A percentile compares a stretch with the other conserved stretches of the same genome.
These are phyloP conservation scores for Yamadazyma endophytica DNA, from an alignment of 805 yeast species.

Conservation along the genomic window DNA sequence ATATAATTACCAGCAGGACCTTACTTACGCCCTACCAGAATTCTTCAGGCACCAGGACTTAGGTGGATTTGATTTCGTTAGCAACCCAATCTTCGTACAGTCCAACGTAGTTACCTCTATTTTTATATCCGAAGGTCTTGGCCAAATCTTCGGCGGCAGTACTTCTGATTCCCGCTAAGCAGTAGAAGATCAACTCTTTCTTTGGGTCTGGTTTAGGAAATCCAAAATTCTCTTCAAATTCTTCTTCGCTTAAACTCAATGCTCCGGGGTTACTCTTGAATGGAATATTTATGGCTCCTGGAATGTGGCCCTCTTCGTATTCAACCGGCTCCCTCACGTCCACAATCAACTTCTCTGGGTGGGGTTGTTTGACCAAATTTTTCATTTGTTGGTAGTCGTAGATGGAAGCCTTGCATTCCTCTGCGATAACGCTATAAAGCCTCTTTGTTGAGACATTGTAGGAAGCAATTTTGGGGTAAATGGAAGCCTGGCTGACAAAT, in stretches of 20 bases:
- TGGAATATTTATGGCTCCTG: conserved; percentile 83
- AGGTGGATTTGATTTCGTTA: conserved; percentile 21
- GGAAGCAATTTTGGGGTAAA: too few species aligned
- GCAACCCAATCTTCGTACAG: conserved; percentile 81
- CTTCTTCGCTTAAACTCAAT: conserved; percentile 70
- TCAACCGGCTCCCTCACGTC: conserved; percentile 95
- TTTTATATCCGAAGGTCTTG: conserved; percentile 77
- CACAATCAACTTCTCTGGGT: conserved; percentile 51
- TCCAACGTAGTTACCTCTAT: conserved; percentile 83
- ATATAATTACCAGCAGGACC: too few species aligned
- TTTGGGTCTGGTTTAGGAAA: conserved; percentile 70
- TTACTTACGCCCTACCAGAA: too few species aligned
- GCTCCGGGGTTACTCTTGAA: conserved; percentile 92
- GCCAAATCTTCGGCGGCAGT: conserved; percentile 91
- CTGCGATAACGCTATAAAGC: conserved; percentile 35
- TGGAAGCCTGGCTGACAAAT: too few species aligned
- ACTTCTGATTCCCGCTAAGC: conserved; percentile 90
- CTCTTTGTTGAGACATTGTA: conserved; percentile 9
- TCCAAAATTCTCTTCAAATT: conserved; percentile 76
- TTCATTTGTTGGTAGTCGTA: conserved; percentile 53
- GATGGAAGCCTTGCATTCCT: conserved; percentile 39
- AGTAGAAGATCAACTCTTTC: conserved; percentile 80
- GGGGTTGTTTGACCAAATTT: conserved; percentile 39
- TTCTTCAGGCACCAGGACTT: background rate
- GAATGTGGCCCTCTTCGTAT: conserved; percentile 68